Base-by-base conservation (phyloP, 441 rosid species). In the Metrosideros polymorpha region DNA sequence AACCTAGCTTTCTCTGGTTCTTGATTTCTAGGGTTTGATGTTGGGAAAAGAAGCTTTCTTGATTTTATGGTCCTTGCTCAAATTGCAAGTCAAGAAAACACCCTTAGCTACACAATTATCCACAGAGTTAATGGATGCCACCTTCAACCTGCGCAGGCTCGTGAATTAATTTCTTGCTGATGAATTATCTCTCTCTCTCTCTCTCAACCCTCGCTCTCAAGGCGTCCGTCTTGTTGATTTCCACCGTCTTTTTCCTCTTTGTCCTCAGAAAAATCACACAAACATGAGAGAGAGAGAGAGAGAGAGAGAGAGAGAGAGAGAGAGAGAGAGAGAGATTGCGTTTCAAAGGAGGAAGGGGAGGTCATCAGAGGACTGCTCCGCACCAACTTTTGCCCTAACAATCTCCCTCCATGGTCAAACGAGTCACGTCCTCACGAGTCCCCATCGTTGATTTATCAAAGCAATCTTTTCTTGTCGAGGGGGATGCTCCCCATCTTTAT, bases 381-480 rank as follows among this genome's bases (percentile, higher is more conserved):
- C 90, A 90, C 90, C 93, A 93, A 92, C 94, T 88, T 91, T 91
- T 85, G 88, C 92, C 87, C 93, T 93, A 93, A 91, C 91, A 61
- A 84, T 82, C 91, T 86, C 85, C 85, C 91, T 89, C 35, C 55
- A 77, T 84, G 85, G 93, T 92, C 93, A 91, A 91, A 89, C 83
- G 35, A 66, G 86, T 88, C 87, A 86, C 87, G 85, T 86, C 89
- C 84, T 42, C 85, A 54, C 76, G 29, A 47, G 90, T 90, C 88
- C 43, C 87, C 83, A 82, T 87, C 90, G 30, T 30, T 77, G 54
- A 53, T 82, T 71, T 13, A 55, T 82, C 89, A 42, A 71, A 71
- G 79, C 47, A 22, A 39, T 71, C 79, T 9, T 53, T 71, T 22
- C 79, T 71, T 71, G n/a, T 71, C 79, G n/a, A 71, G 45, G 43